phyloP scores from a whole-genome alignment of 2,329 filamentous ascomycete species.

The Orbilia blumenaviensis region DNA sequence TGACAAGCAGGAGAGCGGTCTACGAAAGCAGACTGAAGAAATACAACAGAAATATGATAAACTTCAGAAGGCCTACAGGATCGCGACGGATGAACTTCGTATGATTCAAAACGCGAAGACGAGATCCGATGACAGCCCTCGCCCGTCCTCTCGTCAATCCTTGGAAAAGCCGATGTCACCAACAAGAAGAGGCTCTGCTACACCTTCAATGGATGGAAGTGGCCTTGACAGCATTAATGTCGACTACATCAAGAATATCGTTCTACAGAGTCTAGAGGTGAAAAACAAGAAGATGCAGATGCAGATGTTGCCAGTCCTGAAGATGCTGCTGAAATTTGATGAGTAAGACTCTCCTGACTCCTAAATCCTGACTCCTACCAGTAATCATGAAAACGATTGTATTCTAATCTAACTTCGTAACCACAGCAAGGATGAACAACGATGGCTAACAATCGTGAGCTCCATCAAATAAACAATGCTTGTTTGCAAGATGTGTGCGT shows the following conservation, averaged over 20 bases:
- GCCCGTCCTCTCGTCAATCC: constrained; percentile 40
- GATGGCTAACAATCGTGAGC: constrained; percentile 80
- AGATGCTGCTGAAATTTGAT: constrained; percentile 78
- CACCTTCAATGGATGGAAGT: constrained; percentile 38
- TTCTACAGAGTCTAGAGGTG: constrained; percentile 82
- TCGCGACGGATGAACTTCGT: constrained; percentile 57
- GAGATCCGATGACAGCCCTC: constrained; percentile 36
- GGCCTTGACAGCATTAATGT: constrained; percentile 62
- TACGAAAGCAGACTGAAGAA: constrained; percentile 80
- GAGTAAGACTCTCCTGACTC: constrained; percentile 54
- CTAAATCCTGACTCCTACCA: constrained; percentile 48
- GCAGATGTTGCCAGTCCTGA: constrained; percentile 79
- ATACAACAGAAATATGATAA: constrained; percentile 80
- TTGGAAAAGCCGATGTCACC: constrained; percentile 47
- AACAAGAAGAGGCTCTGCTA: constrained; percentile 41
- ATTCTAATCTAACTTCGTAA: constrained; percentile 14
- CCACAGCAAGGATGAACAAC: constrained; percentile 77
- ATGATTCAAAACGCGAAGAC: constrained; percentile 57
- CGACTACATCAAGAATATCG: constrained; percentile 80
- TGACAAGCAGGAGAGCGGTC: constrained; percentile 80
- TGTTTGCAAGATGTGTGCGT: not conserved
- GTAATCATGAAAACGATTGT: constrained; percentile 58
- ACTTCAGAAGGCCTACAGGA: constrained; percentile 73
- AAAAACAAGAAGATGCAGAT: constrained; percentile 79
- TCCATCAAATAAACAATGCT: constrained; percentile 34